These are phyloP conservation scores for Sclerotinia borealis DNA, from an alignment of 2,329 filamentous ascomycete genomes.

Conservation along the genomic window DNA sequence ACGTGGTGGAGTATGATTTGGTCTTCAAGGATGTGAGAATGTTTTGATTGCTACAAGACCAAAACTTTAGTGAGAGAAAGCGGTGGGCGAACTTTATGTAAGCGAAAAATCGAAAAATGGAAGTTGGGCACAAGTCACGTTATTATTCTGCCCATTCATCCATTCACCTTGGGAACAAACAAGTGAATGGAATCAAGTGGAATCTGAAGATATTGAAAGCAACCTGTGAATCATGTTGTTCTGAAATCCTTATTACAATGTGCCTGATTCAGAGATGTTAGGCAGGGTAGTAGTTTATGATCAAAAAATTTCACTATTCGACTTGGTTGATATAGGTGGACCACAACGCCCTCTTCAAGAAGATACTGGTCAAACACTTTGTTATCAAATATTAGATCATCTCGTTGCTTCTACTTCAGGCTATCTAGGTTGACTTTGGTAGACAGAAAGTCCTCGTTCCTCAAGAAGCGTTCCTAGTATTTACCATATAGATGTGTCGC, in stretches of 20 bases:
- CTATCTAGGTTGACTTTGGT: not conserved
- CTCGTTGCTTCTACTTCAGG: not conserved
- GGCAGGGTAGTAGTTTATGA: too few relatives aligned
- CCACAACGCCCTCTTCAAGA: not conserved
- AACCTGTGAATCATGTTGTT: not conserved
- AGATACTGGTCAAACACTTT: not conserved
- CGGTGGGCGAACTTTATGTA: constrained; percentile 18
- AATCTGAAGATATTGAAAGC: not conserved
- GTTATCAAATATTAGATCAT: not conserved
- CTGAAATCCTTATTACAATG: not conserved
- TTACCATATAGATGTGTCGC: not conserved
- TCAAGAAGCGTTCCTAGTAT: not conserved
- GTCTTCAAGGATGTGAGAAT: constrained; percentile 25
- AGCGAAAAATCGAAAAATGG: constrained; percentile 7
- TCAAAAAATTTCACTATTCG: not conserved
- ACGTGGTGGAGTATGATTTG: constrained; percentile 32
- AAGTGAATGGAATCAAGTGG: not conserved
- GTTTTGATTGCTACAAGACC: constrained; percentile 28
- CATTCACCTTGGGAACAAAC: not conserved
- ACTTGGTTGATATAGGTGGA: not conserved
- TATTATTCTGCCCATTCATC: not conserved
- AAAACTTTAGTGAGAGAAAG: constrained; percentile 10
- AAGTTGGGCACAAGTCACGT: not conserved
- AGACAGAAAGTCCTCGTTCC: not conserved
- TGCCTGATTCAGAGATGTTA: not conserved